A percentile compares a stretch with the other conserved stretches of the same genome.
These are phyloP conservation scores for Alternaria arborescens DNA, from an alignment of 2,329 filamentous ascomycete genomes.

Conservation along the genomic window DNA sequence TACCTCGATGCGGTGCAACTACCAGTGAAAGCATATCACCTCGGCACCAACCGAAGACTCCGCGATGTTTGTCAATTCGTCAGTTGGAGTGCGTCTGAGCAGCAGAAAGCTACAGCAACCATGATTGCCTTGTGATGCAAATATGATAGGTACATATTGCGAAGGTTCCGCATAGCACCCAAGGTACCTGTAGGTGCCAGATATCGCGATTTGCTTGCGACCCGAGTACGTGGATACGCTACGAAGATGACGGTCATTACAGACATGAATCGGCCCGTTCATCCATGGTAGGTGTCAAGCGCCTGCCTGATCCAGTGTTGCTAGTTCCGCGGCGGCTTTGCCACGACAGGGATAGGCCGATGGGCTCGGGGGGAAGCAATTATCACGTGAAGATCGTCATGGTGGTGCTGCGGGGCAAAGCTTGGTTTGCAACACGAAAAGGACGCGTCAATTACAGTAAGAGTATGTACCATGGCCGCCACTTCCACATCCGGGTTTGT, in stretches of 20 bases:
- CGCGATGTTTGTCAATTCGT: neutral
- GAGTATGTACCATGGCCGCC: constrained; percentile 25
- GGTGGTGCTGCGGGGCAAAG: constrained; percentile 23
- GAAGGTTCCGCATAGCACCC: constrained; percentile 13
- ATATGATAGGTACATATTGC: constrained; percentile 3
- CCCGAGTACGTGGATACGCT: constrained; percentile 18
- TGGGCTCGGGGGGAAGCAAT: neutral
- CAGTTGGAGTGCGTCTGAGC: neutral
- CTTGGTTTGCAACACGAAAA: constrained; percentile 26
- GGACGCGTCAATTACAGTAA: constrained; percentile 17
- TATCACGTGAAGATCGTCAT: constrained; percentile 23
- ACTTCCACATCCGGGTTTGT: neutral
- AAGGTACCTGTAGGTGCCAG: constrained; percentile 1
- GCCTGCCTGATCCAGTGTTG: constrained; percentile 21
- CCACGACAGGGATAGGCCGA: constrained; percentile 6
- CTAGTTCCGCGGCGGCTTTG: constrained; percentile 13
- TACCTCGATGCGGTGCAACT: constrained; percentile 11
- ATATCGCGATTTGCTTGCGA: constrained; percentile 9
- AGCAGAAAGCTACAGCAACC: neutral
- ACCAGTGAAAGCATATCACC: neutral
- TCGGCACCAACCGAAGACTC: constrained; percentile 7
- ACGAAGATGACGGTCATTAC: constrained; percentile 15
- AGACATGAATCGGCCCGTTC: constrained; percentile 25
- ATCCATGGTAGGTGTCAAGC: constrained; percentile 21
- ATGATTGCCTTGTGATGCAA: constrained; percentile 10